Evolutionary conservation across 2,329 filamentous ascomycete genomes (phyloP).

Genomic region (Xylaria sp.): DNA sequence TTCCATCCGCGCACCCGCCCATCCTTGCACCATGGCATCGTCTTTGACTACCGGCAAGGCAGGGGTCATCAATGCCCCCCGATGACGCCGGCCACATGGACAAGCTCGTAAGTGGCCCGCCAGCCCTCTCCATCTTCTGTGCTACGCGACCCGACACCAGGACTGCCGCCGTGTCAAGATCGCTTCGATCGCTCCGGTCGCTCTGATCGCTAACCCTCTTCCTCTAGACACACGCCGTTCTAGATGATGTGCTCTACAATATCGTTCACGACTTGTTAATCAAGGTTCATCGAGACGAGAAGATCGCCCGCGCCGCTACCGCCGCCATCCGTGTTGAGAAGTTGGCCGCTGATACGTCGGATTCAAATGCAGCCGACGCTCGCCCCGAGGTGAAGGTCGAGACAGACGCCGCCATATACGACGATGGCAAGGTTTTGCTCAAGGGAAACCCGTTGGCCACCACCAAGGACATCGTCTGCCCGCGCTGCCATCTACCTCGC

Average conservation of each 20-base stretch:
- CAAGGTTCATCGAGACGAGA: conserved; percentile 72
- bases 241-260: conserved; percentile 72
- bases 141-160: conserved; percentile 13
- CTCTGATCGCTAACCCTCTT: conserved; percentile 9
- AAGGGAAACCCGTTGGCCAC: conserved; percentile 69
- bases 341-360: conserved; percentile 50
- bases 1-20: conserved; percentile 6
- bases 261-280: conserved; percentile 70
- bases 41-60: conserved; percentile 35
- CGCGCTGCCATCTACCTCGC: conserved; percentile 67
- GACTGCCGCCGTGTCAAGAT: conserved; percentile 1
- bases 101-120: conserved; percentile 49
- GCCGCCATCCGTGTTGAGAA: conserved; percentile 62
- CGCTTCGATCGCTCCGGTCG: neutral
- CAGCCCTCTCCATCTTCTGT: conserved; percentile 12
- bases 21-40: conserved; percentile 23
- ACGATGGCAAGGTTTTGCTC: conserved; percentile 62
- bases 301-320: conserved; percentile 63
- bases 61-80: conserved; percentile 50
- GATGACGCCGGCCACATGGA: conserved; percentile 50
- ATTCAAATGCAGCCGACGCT: conserved; percentile 48
- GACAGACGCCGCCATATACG: conserved; percentile 64
- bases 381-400: conserved; percentile 54
- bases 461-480: conserved; percentile 66
- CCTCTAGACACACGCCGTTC: conserved; percentile 54